Percentiles rank a stretch among this genome's conserved stretches.
phyloP scores from a whole-genome alignment of 169 alveolate species.

The Cryptosporidium canis region DNA sequence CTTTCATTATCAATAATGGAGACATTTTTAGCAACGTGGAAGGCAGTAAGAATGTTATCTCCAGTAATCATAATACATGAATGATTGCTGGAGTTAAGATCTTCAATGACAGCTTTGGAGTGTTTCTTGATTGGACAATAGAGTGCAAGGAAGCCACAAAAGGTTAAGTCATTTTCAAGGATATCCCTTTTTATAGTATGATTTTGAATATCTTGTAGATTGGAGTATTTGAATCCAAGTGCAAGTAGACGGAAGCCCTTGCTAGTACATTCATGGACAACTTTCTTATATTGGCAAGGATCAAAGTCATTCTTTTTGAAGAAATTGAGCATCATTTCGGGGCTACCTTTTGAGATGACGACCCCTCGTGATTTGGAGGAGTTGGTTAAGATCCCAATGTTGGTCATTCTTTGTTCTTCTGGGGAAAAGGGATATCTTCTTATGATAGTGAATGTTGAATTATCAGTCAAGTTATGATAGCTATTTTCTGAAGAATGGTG shows the following conservation, averaged over 20 bases:
- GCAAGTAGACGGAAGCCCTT: conserved; percentile 49
- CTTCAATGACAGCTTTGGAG: conserved; percentile 86
- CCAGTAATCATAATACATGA: conserved; percentile 96
- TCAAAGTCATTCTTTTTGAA: not conserved
- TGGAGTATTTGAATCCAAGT: conserved; percentile 43
- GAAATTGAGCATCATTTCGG: conserved; percentile 43
- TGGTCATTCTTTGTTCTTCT: conserved; percentile 87
- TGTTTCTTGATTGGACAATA: conserved; percentile 94
- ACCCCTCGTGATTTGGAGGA: not conserved
- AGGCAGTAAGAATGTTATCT: conserved; percentile 97
- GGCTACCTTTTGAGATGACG: conserved; percentile 54
- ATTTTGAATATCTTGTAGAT: not conserved
- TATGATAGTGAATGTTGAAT: conserved; percentile 62
- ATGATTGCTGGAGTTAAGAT: conserved; percentile 86
- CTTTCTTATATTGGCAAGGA: not conserved
- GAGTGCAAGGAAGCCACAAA: conserved; percentile 93
- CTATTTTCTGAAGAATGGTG: not conserved
- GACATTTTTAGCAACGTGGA: conserved; percentile 92
- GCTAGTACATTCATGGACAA: conserved; percentile 36
- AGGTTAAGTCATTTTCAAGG: conserved; percentile 89
- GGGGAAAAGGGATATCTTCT: conserved; percentile 87
- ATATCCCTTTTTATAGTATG: conserved; percentile 81
- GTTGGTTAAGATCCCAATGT: conserved; percentile 46
- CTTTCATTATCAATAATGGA: conserved; percentile 71
- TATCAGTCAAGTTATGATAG: conserved; percentile 6